Evolutionary conservation across 2,329 filamentous ascomycete genomes (phyloP).

Genomic region (Colletotrichum chlorophyti): DNA sequence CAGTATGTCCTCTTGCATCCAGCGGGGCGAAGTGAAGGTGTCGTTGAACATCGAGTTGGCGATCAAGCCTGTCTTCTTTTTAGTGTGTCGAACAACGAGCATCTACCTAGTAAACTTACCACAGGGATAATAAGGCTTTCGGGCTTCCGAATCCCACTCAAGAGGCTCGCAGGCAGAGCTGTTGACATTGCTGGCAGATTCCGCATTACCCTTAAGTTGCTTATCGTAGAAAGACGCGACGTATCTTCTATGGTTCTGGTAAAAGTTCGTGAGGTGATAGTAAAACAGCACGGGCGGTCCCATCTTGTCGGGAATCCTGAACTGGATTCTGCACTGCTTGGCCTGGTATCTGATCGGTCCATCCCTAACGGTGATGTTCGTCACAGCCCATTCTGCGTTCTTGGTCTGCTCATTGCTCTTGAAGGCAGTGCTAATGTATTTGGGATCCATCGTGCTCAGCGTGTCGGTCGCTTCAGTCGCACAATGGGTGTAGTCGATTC

Average conservation of each 20-base stretch:
- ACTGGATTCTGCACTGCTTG: conserved; percentile 74
- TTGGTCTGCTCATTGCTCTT: conserved; percentile 56
- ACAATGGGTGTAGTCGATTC: conserved; percentile 90
- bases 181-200: conserved; percentile 66
- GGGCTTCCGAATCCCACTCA: conserved; percentile 53
- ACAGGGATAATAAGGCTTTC: conserved; percentile 87
- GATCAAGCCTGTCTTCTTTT: conserved; percentile 65
- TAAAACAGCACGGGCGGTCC: conserved; percentile 87
- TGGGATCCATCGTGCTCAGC: conserved; percentile 57
- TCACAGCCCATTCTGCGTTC: conserved; percentile 51
- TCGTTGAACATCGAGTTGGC: conserved; percentile 99
- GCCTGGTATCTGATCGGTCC: conserved; percentile 43
- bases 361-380: conserved; percentile 46
- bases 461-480: conserved; percentile 56
- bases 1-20: conserved; percentile 52
- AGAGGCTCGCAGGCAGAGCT: conserved; percentile 80
- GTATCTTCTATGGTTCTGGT: conserved; percentile 97
- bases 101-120: conserved; percentile 40
- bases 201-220: conserved; percentile 77
- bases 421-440: conserved; percentile 74
- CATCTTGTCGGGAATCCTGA: conserved; percentile 81
- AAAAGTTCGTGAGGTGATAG: conserved; percentile 96
- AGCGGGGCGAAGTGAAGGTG: conserved; percentile 73
- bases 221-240: conserved; percentile 86
- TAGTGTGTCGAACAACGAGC: background rate